Evolutionary conservation across 2,329 filamentous ascomycete species (phyloP).

Genomic region (Chrysoporthe deuterocubensis): DNA sequence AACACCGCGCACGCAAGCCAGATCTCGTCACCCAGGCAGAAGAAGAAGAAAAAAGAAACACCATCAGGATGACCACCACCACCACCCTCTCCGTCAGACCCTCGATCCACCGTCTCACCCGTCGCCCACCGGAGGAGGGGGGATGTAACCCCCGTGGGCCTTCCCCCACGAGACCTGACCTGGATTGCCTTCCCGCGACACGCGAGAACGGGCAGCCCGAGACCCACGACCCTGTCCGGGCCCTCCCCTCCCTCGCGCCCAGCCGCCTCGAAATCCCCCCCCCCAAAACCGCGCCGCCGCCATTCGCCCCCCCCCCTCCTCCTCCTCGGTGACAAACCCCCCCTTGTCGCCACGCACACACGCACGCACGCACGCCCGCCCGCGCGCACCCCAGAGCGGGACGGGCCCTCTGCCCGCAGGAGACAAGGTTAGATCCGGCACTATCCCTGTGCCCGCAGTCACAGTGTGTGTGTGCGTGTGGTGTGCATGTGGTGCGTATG

Average conservation of each 20-base stretch:
- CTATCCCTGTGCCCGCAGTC: constrained; percentile 1
- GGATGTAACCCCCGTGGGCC: too few species aligned
- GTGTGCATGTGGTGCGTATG: background rate
- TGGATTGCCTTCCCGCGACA: constrained; percentile 5
- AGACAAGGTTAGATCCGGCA: constrained; percentile 15
- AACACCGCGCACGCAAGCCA: too few species aligned
- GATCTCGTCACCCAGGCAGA: too few species aligned
- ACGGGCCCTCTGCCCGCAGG: constrained; percentile 12
- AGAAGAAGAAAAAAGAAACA: too few species aligned
- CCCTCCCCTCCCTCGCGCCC: background rate
- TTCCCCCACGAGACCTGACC: background rate
- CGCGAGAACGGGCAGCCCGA: constrained; percentile 13
- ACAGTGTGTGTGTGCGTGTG: too few species aligned
- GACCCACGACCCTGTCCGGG: constrained; percentile 14
- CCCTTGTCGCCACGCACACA: constrained; percentile 13
- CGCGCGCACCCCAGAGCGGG: constrained; percentile 15
- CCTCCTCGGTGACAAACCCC: too few species aligned
- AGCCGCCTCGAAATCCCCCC: too few species aligned
- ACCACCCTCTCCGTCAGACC: too few species aligned
- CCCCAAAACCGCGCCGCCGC: too few species aligned
- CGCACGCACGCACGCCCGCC: constrained; percentile 1
- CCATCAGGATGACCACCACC: too few species aligned
- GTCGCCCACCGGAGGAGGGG: too few species aligned
- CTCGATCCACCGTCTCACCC: background rate
- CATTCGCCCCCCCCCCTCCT: background rate